A percentile compares a stretch with the other conserved stretches of the same genome.
Conservation (phyloP, 1,139 yeast genomes). For the Candida mesenterica region DNA sequence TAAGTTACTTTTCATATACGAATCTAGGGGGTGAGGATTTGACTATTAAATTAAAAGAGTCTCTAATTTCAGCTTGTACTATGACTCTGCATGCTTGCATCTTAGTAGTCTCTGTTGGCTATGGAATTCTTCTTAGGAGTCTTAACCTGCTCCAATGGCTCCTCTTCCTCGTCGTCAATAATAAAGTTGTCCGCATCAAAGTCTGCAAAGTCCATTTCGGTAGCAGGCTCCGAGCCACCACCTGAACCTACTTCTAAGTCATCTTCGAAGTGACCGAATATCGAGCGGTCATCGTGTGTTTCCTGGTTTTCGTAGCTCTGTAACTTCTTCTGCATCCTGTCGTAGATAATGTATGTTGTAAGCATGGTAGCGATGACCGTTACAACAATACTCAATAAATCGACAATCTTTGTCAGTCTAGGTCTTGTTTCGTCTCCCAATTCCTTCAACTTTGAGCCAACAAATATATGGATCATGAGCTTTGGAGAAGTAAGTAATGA, state of each 20-base stretch:
- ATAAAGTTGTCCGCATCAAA: constrained; percentile 40
- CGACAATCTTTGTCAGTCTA: constrained; percentile 53
- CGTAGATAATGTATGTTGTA: constrained; percentile 73
- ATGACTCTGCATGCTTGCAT: too few species aligned
- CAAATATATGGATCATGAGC: constrained; percentile 68
- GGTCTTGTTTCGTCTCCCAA: constrained; percentile 61
- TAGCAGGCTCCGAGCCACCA: not conserved
- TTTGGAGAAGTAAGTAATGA: constrained; percentile 80
- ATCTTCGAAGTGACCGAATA: constrained; percentile 42
- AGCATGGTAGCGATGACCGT: constrained; percentile 56
- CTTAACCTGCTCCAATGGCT: constrained; percentile 1
- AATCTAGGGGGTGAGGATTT: too few species aligned
- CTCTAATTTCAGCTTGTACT: too few species aligned
- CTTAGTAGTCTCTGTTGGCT: constrained; percentile 5
- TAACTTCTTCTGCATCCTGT: constrained; percentile 51
- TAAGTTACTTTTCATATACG: too few species aligned
- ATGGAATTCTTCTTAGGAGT: not conserved
- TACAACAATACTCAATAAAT: constrained; percentile 58
- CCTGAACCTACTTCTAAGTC: constrained; percentile 18
- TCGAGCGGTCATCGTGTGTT: constrained; percentile 28
- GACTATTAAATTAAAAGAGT: too few species aligned
- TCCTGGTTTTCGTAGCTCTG: constrained; percentile 24
- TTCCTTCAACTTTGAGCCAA: constrained; percentile 73
- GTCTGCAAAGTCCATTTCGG: constrained; percentile 16
- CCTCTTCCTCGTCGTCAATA: constrained; percentile 28